phyloP scores from a whole-genome alignment of 129 eudicot genomes.

The Pseudognaphalium luteoalbum region DNA sequence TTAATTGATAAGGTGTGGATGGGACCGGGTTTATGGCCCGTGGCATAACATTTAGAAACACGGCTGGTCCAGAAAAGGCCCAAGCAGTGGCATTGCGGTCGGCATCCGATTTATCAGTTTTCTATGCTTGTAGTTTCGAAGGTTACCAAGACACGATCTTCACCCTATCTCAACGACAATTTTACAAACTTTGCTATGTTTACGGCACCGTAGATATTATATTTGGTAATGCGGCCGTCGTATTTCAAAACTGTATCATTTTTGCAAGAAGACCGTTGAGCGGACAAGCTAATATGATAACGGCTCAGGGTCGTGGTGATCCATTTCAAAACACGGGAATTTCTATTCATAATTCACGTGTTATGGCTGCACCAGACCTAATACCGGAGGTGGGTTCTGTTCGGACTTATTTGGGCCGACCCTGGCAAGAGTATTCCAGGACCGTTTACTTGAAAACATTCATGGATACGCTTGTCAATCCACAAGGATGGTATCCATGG shows the following conservation, averaged over 20 bases:
- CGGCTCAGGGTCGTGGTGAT: slow-evolving; percentile 58
- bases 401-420: slow-evolving; percentile 48
- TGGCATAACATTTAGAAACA: slow-evolving; percentile 57
- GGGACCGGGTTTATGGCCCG: slow-evolving; percentile 58
- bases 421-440: slow-evolving; percentile 54
- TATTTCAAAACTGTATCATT: slow-evolving; percentile 58
- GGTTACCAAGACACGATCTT: slow-evolving; percentile 67
- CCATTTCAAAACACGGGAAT: slow-evolving; percentile 54
- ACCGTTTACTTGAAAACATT: slow-evolving; percentile 44
- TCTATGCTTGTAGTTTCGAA: slow-evolving; percentile 49
- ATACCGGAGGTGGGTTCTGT: slow-evolving; percentile 35
- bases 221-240: slow-evolving; percentile 58
- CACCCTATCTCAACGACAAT: slow-evolving; percentile 48
- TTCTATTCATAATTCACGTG: slow-evolving; percentile 48
- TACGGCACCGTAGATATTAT: slow-evolving; percentile 67
- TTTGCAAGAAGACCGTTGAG: slow-evolving; percentile 46
- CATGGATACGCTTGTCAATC: slow-evolving; percentile 43
- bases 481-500: slow-evolving; percentile 66
- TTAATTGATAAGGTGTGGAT: slow-evolving; percentile 32
- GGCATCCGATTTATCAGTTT: slow-evolving; percentile 50
- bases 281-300: slow-evolving; percentile 41
- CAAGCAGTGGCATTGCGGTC: slow-evolving; percentile 60
- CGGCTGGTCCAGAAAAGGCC: slow-evolving; percentile 47
- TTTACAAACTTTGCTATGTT: slow-evolving; percentile 49
- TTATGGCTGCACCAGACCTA: slow-evolving; percentile 55